Evolutionary conservation across 257 asterid species (phyloP).

Genomic region (Nicotiana obtusifolia): DNA sequence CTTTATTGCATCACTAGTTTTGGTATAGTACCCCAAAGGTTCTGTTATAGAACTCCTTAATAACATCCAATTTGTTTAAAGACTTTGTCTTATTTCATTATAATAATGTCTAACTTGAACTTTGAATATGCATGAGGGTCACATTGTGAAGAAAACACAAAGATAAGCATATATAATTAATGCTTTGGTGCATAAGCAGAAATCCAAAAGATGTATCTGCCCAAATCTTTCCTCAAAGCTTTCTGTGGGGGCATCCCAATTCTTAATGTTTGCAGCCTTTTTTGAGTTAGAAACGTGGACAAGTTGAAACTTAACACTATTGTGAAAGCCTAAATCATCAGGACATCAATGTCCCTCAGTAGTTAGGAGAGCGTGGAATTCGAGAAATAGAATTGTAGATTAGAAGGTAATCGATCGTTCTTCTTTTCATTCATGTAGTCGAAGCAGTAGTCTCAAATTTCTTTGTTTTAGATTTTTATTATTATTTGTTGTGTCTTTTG

Average conservation of each 20-base stretch:
- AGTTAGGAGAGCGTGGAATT: no score
- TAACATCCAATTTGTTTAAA: background rate
- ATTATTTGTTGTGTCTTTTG: no score
- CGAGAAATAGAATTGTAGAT: no score
- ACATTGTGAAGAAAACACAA: background rate
- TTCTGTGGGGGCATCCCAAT: background rate
- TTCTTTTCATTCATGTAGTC: no score
- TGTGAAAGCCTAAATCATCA: background rate
- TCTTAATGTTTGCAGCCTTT: background rate
- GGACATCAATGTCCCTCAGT: no score
- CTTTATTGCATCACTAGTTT: constrained; percentile 21
- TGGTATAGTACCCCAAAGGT: constrained; percentile 6
- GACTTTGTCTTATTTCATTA: constrained; percentile 12
- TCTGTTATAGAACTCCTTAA: background rate
- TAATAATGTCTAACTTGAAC: background rate
- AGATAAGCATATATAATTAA: background rate
- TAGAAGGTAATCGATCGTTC: no score
- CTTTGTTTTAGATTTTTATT: no score
- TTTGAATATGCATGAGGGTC: constrained; percentile 5
- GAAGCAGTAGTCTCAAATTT: no score
- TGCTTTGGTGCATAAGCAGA: background rate
- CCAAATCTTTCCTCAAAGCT: background rate
- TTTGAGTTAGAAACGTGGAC: background rate
- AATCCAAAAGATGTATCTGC: background rate
- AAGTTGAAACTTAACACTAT: background rate